These are phyloP conservation scores for Backusella morwellensis DNA, from an alignment of 192 early-diverging fungal genomes.

Conservation along the genomic window DNA sequence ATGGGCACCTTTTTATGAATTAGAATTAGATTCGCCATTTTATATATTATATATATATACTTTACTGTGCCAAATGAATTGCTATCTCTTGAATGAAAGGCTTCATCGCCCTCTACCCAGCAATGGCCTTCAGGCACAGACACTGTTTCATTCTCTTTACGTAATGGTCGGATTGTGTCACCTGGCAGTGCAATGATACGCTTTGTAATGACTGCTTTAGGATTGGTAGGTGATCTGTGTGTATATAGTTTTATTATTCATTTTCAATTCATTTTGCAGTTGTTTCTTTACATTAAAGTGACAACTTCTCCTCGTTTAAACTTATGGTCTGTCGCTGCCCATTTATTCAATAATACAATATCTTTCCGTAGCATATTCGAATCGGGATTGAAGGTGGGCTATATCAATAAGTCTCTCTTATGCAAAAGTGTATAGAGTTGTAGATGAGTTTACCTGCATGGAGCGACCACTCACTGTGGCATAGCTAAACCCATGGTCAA, in stretches of 20 bases:
- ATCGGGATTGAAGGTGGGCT: constrained; percentile 79
- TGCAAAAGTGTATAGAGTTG: neutral
- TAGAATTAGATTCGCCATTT: neutral
- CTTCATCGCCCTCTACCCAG: constrained; percentile 88
- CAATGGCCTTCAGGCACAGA: constrained; percentile 75
- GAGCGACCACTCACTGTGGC: constrained; percentile 48
- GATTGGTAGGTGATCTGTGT: constrained; percentile 58
- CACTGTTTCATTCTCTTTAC: constrained; percentile 29
- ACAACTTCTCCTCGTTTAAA: constrained; percentile 71
- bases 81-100: constrained; percentile 79
- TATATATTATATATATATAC: neutral
- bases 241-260: neutral
- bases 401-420: neutral
- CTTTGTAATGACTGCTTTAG: constrained; percentile 72
- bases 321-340: constrained; percentile 43
- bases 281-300: constrained; percentile 42
- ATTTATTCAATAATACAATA: constrained; percentile 65
- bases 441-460: constrained; percentile 46
- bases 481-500: constrained; percentile 52
- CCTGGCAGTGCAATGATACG: constrained; percentile 83
- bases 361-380: constrained; percentile 60
- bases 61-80: constrained; percentile 75
- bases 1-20: constrained; percentile 54
- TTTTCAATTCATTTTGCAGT: neutral
- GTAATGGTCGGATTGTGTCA: constrained; percentile 62